Evolutionary conservation across 2,329 filamentous ascomycete genomes (phyloP).

Genomic region (Tolypocladium paradoxum): DNA sequence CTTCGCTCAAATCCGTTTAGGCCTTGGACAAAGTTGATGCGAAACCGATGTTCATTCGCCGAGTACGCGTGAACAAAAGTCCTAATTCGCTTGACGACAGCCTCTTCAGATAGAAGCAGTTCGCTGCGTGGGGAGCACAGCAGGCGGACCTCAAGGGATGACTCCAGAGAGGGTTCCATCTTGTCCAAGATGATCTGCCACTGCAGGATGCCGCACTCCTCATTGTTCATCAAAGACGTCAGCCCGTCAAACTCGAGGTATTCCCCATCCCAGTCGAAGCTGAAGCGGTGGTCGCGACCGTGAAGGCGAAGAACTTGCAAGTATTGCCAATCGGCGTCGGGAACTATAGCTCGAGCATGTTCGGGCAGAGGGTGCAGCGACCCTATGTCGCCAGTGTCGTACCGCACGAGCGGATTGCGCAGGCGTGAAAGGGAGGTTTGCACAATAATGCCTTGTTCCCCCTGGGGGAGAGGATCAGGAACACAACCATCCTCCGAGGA

Average conservation of each 20-base stretch:
- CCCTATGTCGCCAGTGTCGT: conserved; percentile 30
- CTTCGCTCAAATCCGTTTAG: conserved; percentile 17
- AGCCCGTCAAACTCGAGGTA: conserved; percentile 27
- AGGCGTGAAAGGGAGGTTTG: conserved; percentile 30
- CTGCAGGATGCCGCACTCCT: conserved; percentile 21
- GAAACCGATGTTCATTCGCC: conserved; percentile 18
- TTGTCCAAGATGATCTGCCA: conserved; percentile 30
- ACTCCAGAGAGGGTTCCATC: conserved; percentile 13
- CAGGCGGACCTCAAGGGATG: conserved; percentile 14
- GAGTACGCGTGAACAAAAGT: conserved; percentile 13
- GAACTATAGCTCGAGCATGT: conserved; percentile 4
- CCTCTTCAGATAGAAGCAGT: too few relatives aligned
- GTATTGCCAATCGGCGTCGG: conserved; percentile 11
- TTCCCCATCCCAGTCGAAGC: conserved; percentile 28
- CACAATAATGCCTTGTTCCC: conserved; percentile 25
- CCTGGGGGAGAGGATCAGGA: conserved; percentile 13
- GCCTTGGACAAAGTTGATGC: conserved; percentile 22
- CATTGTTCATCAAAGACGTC: conserved; percentile 10
- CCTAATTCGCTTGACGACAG: conserved; percentile 9
- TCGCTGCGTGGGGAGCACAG: conserved; percentile 8
- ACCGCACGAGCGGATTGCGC: conserved; percentile 32
- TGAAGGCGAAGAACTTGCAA: conserved; percentile 24
- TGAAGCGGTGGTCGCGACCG: conserved; percentile 30
- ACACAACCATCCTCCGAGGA: conserved; percentile 1
- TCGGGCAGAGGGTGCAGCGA: conserved; percentile 25